These are phyloP conservation scores for Ophiosphaerella herpotricha DNA, from an alignment of 2,329 filamentous ascomycete genomes.

Conservation along the genomic window DNA sequence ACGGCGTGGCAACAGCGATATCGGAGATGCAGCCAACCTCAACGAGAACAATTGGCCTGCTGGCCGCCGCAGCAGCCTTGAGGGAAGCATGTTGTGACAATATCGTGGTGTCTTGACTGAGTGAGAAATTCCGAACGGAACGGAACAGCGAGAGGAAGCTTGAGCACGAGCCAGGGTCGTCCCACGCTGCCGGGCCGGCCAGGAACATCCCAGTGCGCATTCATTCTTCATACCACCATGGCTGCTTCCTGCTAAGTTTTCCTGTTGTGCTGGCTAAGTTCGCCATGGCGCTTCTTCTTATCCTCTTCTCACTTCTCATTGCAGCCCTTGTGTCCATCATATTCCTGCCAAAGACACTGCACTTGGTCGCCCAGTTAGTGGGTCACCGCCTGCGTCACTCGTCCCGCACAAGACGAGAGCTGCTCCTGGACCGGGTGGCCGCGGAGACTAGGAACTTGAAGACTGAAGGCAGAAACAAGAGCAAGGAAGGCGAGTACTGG, in stretches of 20 bases:
- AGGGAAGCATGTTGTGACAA: slow-evolving; percentile 27
- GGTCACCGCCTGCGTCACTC: slow-evolving; percentile 38
- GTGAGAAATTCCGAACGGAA: background rate
- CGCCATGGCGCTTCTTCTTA: slow-evolving; percentile 32
- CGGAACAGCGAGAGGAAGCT: slow-evolving; percentile 7
- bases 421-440: slow-evolving; percentile 39
- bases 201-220: slow-evolving; percentile 32
- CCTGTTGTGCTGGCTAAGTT: slow-evolving; percentile 9
- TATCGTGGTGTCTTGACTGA: background rate
- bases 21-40: slow-evolving; percentile 3
- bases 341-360: slow-evolving; percentile 34
- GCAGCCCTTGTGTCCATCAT: slow-evolving; percentile 23
- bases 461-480: slow-evolving; percentile 19
- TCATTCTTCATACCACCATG: slow-evolving; percentile 12
- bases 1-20: slow-evolving; percentile 1
- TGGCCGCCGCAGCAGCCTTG: slow-evolving; percentile 26
- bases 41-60: slow-evolving; percentile 31
- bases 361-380: slow-evolving; percentile 31
- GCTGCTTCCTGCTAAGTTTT: slow-evolving; percentile 8
- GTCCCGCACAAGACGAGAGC: slow-evolving; percentile 38
- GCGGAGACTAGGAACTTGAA: slow-evolving; percentile 34
- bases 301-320: slow-evolving; percentile 35
- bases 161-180: slow-evolving; percentile 14
- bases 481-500: slow-evolving; percentile 66
- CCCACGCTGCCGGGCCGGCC: slow-evolving; percentile 23